Percentiles rank a stretch among this genome's conserved stretches.
phyloP scores from a whole-genome alignment of 108 stramenopile genomes.

The Skeletonema menzelii region DNA sequence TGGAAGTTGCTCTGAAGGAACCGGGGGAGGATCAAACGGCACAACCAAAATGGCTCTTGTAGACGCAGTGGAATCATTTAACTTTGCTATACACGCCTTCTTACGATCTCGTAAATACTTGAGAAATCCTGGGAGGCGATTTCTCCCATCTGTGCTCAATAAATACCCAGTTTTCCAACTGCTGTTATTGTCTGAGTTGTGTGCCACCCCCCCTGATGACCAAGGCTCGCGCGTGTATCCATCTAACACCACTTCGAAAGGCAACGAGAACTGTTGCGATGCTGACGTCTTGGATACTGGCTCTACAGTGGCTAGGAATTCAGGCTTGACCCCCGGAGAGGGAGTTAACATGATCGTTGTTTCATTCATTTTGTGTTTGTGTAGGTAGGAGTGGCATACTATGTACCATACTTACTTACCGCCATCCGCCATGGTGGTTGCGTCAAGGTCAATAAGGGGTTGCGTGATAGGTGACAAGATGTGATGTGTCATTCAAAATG shows the following conservation, averaged over 20 bases:
- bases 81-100: slow-evolving; percentile 72
- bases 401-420: too few species aligned
- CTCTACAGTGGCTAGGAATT: slow-evolving; percentile 69
- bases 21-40: slow-evolving; percentile 52
- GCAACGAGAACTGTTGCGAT: slow-evolving; percentile 22
- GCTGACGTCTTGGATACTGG: slow-evolving; percentile 16
- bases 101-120: slow-evolving; percentile 69
- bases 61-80: slow-evolving; percentile 33
- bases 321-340: slow-evolving; percentile 57
- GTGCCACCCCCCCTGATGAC: slow-evolving; percentile 48
- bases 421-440: too few species aligned
- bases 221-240: slow-evolving; percentile 79
- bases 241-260: slow-evolving; percentile 61
- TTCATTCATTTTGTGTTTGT: slow-evolving; percentile 32
- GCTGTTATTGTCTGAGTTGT: slow-evolving; percentile 1
- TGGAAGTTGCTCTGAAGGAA: slow-evolving; percentile 25
- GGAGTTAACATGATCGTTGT: slow-evolving; percentile 34
- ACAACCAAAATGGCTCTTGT: slow-evolving; percentile 54
- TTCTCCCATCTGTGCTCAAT: slow-evolving; percentile 61
- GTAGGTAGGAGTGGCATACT: too few species aligned
- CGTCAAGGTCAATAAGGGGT: too few species aligned
- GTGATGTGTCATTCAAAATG: too few species aligned
- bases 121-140: slow-evolving; percentile 77
- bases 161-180: slow-evolving; percentile 37
- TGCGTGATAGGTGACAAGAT: too few species aligned